Evolutionary conservation across 2,329 filamentous ascomycete species (phyloP).

Genomic region (Ambrosiella cleistominuta): DNA sequence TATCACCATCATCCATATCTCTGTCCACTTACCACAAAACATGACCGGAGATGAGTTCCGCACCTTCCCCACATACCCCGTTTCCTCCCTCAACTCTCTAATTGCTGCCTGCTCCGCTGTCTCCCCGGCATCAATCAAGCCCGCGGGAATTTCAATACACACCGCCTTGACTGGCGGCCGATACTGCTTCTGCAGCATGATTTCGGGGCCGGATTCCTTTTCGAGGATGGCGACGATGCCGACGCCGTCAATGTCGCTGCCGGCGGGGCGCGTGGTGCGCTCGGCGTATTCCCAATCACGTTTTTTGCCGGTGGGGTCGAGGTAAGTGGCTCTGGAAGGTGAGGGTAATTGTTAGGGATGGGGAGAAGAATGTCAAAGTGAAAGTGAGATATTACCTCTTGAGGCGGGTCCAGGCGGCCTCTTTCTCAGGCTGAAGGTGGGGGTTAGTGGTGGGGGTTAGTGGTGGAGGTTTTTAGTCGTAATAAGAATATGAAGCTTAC

Average conservation of each 20-base stretch:
- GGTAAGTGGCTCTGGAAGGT: conserved; percentile 38
- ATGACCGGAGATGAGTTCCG: conserved; percentile 45
- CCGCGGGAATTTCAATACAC: conserved; percentile 47
- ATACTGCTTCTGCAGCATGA: conserved; percentile 51
- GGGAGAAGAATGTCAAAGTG: not conserved
- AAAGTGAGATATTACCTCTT: conserved; percentile 28
- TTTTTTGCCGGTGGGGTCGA: conserved; percentile 38
- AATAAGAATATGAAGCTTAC: conserved; percentile 5
- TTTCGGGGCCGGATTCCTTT: conserved; percentile 33
- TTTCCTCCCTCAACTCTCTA: conserved; percentile 48
- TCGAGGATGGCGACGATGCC: conserved; percentile 54
- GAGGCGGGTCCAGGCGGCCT: conserved; percentile 43
- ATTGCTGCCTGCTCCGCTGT: conserved; percentile 43
- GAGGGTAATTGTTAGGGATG: conserved; percentile 5
- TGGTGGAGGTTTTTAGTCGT: not conserved
- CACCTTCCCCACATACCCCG: conserved; percentile 41
- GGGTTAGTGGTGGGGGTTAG: not conserved
- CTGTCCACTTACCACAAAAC: conserved; percentile 32
- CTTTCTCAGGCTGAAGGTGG: conserved; percentile 25
- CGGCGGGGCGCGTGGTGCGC: conserved; percentile 46
- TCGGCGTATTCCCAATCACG: conserved; percentile 58
- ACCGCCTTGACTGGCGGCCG: conserved; percentile 42
- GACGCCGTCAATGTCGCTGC: conserved; percentile 50
- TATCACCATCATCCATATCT: not conserved
- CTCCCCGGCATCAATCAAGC: conserved; percentile 44